Percentiles rank a stretch among this genome's conserved stretches.
phyloP scores from a whole-genome alignment of 768 basidiomycete species.

The Mrakia frigida region DNA sequence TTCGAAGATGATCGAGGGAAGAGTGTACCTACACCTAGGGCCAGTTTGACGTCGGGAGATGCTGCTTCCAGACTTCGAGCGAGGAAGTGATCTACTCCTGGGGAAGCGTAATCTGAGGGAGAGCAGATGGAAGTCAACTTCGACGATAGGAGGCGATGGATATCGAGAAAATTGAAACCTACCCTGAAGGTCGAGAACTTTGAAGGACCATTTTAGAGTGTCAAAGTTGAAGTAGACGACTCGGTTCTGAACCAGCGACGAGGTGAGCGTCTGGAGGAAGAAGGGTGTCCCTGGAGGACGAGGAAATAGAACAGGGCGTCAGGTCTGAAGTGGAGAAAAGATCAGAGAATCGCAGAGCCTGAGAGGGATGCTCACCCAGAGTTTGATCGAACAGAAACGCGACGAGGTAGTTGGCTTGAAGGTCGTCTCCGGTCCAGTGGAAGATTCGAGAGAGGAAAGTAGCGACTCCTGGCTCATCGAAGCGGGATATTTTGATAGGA shows the following conservation, averaged over 20 bases:
- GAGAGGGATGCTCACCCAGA: not conserved
- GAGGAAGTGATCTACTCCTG: constrained; percentile 6
- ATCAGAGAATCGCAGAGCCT: no score
- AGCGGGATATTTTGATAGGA: not conserved
- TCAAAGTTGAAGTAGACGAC: constrained; percentile 10
- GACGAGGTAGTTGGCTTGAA: not conserved
- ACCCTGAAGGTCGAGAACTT: constrained; percentile 12
- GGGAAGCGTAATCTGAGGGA: not conserved
- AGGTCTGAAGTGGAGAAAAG: not conserved
- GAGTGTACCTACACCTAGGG: not conserved
- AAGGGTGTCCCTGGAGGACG: not conserved
- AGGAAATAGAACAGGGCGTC: not conserved
- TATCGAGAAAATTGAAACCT: no score
- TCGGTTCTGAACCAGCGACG: constrained; percentile 1
- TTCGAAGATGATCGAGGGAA: no score
- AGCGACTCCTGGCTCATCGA: not conserved
- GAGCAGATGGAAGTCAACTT: not conserved
- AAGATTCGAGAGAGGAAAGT: constrained; percentile 12
- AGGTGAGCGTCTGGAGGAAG: not conserved
- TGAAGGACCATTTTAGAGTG: not conserved
- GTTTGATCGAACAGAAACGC: not conserved
- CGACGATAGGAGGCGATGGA: no score
- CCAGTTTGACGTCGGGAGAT: not conserved
- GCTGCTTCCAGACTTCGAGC: not conserved
- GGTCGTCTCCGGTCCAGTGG: not conserved